Evolutionary conservation across 805 yeast genomes (phyloP), one percentile per base, ranked within the genome.

Genomic region (Yamadazyma kitorensis): DNA sequence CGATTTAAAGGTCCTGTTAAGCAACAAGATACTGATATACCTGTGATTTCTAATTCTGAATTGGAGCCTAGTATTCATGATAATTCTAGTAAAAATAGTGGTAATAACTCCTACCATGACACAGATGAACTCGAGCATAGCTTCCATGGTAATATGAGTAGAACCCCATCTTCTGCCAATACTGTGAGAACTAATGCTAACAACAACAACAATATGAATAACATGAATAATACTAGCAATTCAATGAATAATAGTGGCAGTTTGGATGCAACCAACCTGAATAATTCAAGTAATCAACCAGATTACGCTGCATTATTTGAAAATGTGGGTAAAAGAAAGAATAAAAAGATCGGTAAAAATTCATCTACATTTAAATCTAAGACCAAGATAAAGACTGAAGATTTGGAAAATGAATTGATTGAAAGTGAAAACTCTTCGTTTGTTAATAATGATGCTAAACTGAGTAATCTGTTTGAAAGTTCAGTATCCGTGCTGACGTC

Each of bases 251-350:
- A 23, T 18, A 26, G 6, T 18, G 24, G 21, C 24, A 18, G 13
- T 7, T 38, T 50, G n/a, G 54, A 54, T 10, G 18, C 44, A 1
- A 39, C 44, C 2, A 31, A 40, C 2, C 49, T 44, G 46, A 44
- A 48, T 28, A 30, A 35, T 14, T 52, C 56, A 5, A 23, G n/a
- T 18, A 27, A 37, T 18, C 65, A 58, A 34, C 72, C 72, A 2
- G 66, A 67, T 43, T 67, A 67, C 43, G 71, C 64, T 3, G 70
- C 72, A 4, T 52, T 67, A 18, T 67, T 67, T 45, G 62, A 66
- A 36, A 62, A 61, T 28, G 70, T 67, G 4, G 71, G 71, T 1
- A 67, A 66, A 36, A 41, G 72, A 21, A 57, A 61, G 40, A 55
- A 47, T 17, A 55, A 57, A 14, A 62, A 52, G 18, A 35, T 32